Conservation (phyloP, 257 asterid species). For the Primulina tabacum region DNA sequence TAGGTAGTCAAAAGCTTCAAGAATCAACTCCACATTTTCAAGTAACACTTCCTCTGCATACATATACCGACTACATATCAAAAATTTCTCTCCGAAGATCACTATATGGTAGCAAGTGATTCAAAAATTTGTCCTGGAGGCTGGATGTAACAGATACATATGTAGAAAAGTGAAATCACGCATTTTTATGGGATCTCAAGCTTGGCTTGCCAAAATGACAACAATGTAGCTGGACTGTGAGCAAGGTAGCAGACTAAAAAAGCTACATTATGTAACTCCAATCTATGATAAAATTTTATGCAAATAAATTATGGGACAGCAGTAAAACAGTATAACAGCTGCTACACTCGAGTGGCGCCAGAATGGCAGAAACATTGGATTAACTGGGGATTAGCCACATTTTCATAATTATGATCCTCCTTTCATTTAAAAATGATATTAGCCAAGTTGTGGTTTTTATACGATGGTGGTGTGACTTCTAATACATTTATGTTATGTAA, state of each 20-base stretch:
- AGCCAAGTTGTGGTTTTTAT: too few species aligned
- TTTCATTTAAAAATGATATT: neutral
- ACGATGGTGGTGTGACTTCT: too few species aligned
- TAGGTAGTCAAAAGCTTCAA: conserved; percentile 93
- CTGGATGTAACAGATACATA: neutral
- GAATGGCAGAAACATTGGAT: neutral
- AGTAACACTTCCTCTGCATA: conserved; percentile 82
- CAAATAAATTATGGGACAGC: too few species aligned
- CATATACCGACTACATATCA: conserved; percentile 1
- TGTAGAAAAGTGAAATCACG: neutral
- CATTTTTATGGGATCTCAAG: neutral
- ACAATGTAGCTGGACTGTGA: neutral
- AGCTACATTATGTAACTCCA: neutral
- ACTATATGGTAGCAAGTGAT: conserved; percentile 8
- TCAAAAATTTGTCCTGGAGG: conserved; percentile 3
- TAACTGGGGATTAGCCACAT: neutral
- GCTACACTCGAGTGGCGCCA: too few species aligned
- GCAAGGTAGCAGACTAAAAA: neutral
- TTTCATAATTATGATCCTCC: too few species aligned
- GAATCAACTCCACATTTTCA: conserved; percentile 94
- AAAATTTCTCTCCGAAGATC: neutral
- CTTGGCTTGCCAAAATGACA: neutral
- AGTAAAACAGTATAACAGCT: too few species aligned
- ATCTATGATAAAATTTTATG: too few species aligned
- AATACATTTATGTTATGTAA: too few species aligned